Percentiles rank a stretch among this genome's conserved stretches.
phyloP scores from a whole-genome alignment of 2,329 filamentous ascomycete genomes.

The Fusarium ramigenum region DNA sequence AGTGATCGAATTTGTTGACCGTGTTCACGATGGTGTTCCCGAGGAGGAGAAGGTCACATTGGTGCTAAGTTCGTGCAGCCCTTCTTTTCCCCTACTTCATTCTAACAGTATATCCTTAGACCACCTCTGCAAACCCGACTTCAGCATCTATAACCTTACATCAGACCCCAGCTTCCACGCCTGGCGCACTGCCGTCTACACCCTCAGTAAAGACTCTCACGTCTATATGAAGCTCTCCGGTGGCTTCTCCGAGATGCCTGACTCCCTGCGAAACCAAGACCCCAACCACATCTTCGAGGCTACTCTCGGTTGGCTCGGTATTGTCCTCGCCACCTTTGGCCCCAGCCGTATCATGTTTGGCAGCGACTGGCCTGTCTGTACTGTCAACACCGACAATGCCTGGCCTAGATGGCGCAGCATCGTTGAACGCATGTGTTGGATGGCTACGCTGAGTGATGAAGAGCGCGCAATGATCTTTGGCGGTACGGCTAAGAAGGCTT shows the following conservation, averaged over 20 bases:
- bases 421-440: constrained; percentile 73
- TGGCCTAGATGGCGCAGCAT: constrained; percentile 82
- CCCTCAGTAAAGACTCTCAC: constrained; percentile 69
- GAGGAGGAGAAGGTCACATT: constrained; percentile 70
- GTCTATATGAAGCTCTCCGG: constrained; percentile 96
- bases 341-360: constrained; percentile 83
- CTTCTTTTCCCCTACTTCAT: neutral
- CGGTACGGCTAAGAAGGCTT: constrained; percentile 76
- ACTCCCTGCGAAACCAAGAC: constrained; percentile 58
- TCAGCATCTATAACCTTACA: constrained; percentile 68
- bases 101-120: constrained; percentile 60
- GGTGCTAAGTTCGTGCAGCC: constrained; percentile 70
- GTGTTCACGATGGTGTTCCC: constrained; percentile 68
- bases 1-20: constrained; percentile 74
- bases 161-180: constrained; percentile 68
- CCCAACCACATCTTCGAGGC: constrained; percentile 68
- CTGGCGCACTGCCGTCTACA: constrained; percentile 76
- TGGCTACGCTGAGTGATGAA: constrained; percentile 67
- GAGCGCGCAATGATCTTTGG: constrained; percentile 76
- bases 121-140: constrained; percentile 89
- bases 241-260: constrained; percentile 80
- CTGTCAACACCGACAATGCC: constrained; percentile 66
- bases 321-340: constrained; percentile 77
- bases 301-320: constrained; percentile 75
- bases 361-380: constrained; percentile 94